A percentile compares a stretch with the other conserved stretches of the same genome.
phyloP scores from a whole-genome alignment of 2,329 filamentous ascomycete species.

The Neofusicoccum umdonicola region DNA sequence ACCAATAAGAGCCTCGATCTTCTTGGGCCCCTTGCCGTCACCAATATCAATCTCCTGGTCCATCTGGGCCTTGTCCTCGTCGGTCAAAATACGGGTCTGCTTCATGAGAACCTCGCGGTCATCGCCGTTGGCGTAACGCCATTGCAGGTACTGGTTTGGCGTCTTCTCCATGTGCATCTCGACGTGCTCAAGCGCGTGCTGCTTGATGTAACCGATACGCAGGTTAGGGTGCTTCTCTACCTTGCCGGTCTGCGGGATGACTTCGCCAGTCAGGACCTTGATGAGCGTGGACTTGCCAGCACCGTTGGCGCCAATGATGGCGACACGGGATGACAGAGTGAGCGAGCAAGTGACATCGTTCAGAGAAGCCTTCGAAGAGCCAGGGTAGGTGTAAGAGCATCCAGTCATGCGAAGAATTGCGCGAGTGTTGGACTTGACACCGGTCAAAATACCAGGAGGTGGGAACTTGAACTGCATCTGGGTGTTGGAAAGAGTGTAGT shows the following conservation, averaged over 20 bases:
- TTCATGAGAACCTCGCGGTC: constrained; percentile 97
- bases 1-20: constrained; percentile 86
- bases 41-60: constrained; percentile 82
- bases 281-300: constrained; percentile 98
- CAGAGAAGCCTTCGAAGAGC: constrained; percentile 81
- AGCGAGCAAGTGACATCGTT: constrained; percentile 83
- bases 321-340: constrained; percentile 84
- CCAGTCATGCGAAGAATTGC: constrained; percentile 94
- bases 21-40: constrained; percentile 74
- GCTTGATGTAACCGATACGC: constrained; percentile 99
- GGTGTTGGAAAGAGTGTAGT: constrained; percentile 90
- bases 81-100: constrained; percentile 87
- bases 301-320: constrained; percentile 96
- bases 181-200: constrained; percentile 97
- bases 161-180: constrained; percentile 99
- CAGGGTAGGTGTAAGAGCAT: constrained; percentile 92
- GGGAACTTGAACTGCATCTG: constrained; percentile 98
- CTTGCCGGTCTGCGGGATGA: constrained; percentile 75
- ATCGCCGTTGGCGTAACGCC: constrained; percentile 96
- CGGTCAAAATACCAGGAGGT: constrained; percentile 85
- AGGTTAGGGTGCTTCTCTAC: constrained; percentile 99
- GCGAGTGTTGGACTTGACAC: constrained; percentile 91
- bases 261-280: constrained; percentile 92
- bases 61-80: constrained; percentile 84
- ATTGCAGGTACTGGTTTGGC: constrained; percentile 97